phyloP scores from a whole-genome alignment of 2,329 filamentous ascomycete genomes.

The Hymenotorrendiella dingleyae region DNA sequence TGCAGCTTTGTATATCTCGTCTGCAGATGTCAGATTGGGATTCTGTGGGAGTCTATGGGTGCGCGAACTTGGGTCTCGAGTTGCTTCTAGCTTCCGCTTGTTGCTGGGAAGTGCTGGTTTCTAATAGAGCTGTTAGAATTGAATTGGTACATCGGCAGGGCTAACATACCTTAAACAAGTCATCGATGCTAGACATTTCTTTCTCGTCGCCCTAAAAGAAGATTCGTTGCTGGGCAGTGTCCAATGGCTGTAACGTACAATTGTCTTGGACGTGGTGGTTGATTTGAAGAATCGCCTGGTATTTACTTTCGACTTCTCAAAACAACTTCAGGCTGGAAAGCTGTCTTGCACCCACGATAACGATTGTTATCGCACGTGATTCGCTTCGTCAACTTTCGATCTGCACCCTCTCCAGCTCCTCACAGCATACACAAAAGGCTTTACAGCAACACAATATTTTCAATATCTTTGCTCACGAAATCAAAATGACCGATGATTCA shows the following conservation, averaged over 20 bases:
- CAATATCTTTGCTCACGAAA: not conserved
- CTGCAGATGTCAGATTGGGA: slow-evolving; percentile 32
- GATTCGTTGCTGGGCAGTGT: too few relatives aligned
- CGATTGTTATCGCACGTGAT: too few relatives aligned
- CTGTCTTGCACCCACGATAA: too few relatives aligned
- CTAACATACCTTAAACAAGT: slow-evolving; percentile 24
- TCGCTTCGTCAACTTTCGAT: too few relatives aligned
- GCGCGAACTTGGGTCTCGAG: slow-evolving; percentile 55
- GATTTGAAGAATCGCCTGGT: not conserved
- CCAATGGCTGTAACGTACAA: too few relatives aligned
- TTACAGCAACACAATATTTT: too few relatives aligned
- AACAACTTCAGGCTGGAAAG: not conserved
- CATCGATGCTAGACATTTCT: slow-evolving; percentile 28
- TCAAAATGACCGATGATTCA: slow-evolving; percentile 11
- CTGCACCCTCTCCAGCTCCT: too few relatives aligned
- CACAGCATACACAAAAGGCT: too few relatives aligned
- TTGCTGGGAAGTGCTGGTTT: slow-evolving; percentile 34
- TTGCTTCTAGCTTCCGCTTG: slow-evolving; percentile 59
- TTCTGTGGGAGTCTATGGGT: not conserved
- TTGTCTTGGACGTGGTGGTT: not conserved
- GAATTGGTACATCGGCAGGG: not conserved
- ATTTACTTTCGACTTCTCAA: not conserved
- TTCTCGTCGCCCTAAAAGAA: not conserved
- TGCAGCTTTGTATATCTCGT: slow-evolving; percentile 58
- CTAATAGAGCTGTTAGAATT: slow-evolving; percentile 14